phyloP scores from a whole-genome alignment of 768 basidiomycete genomes.

The Suillus decipiens region DNA sequence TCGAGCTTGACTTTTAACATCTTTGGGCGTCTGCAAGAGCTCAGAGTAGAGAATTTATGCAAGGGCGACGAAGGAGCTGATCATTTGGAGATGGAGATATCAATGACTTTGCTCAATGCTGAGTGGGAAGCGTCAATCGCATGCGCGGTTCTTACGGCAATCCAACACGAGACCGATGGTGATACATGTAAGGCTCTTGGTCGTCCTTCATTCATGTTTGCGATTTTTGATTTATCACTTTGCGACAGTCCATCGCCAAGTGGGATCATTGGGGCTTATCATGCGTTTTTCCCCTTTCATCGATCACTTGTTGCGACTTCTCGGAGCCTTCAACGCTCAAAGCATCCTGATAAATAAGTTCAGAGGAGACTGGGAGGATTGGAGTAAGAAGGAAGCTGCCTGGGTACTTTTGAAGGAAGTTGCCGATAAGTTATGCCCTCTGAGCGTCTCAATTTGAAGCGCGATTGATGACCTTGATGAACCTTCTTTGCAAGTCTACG shows the following conservation, averaged over 20 bases:
- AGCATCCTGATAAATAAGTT: slow-evolving; percentile 59
- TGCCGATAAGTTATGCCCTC: slow-evolving; percentile 40
- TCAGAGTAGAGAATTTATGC: slow-evolving; percentile 46
- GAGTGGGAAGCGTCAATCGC: slow-evolving; percentile 88
- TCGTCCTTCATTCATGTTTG: slow-evolving; percentile 9
- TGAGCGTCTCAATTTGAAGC: background rate
- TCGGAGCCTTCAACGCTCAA: slow-evolving; percentile 70
- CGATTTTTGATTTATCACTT: background rate
- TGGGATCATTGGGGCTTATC: slow-evolving; percentile 75
- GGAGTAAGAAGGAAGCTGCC: slow-evolving; percentile 56
- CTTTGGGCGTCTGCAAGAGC: slow-evolving; percentile 64
- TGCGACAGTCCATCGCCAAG: slow-evolving; percentile 74
- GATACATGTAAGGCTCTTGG: slow-evolving; percentile 68
- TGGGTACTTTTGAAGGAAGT: slow-evolving; percentile 68
- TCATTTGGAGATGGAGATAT: slow-evolving; percentile 1
- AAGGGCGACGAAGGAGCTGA: slow-evolving; percentile 53
- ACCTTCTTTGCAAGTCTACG: background rate
- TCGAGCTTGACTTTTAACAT: slow-evolving; percentile 82
- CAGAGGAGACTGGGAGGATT: slow-evolving; percentile 50
- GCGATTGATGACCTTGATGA: background rate
- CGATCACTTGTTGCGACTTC: slow-evolving; percentile 53
- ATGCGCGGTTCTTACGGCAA: slow-evolving; percentile 79
- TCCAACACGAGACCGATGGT: slow-evolving; percentile 66
- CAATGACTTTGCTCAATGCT: background rate
- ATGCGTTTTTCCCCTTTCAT: slow-evolving; percentile 74